Percentiles rank a stretch among this genome's conserved stretches.
phyloP scores from a whole-genome alignment of 208 protist genomes.

The Acanthamoeba castellanii region DNA sequence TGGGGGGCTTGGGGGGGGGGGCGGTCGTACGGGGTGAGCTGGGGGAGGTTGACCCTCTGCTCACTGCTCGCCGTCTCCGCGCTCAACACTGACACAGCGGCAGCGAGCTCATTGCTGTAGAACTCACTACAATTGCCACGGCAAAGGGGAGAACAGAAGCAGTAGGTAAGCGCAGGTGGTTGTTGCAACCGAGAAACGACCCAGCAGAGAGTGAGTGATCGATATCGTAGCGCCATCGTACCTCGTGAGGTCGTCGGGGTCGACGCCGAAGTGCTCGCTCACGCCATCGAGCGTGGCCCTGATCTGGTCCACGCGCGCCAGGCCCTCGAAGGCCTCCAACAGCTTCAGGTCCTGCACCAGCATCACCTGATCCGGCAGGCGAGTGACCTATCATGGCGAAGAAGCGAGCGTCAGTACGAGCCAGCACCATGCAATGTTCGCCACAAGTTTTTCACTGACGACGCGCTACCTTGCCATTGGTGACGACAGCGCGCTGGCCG shows the following conservation, averaged over 20 bases:
- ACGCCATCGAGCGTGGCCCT: neutral
- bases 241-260: constrained; percentile 51
- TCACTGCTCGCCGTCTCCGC: neutral
- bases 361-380: neutral
- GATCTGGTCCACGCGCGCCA: neutral
- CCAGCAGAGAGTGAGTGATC: too few relatives aligned
- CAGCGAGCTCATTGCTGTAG: constrained; percentile 38
- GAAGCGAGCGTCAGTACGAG: neutral
- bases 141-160: neutral
- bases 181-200: neutral
- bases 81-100: constrained; percentile 5
- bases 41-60: neutral
- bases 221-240: neutral
- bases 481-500: neutral
- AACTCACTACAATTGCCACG: neutral
- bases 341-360: neutral
- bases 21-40: neutral
- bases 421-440: neutral
- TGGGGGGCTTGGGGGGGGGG: neutral
- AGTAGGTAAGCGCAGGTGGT: too few relatives aligned
- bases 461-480: constrained; percentile 23
- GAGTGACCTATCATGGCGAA: neutral
- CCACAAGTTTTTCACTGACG: neutral
- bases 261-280: neutral
- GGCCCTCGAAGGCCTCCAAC: neutral